Percentiles rank a stretch among this genome's conserved stretches.
Conservation (phyloP, 2,329 filamentous ascomycete genomes). For the Emergomyces orientalis region DNA sequence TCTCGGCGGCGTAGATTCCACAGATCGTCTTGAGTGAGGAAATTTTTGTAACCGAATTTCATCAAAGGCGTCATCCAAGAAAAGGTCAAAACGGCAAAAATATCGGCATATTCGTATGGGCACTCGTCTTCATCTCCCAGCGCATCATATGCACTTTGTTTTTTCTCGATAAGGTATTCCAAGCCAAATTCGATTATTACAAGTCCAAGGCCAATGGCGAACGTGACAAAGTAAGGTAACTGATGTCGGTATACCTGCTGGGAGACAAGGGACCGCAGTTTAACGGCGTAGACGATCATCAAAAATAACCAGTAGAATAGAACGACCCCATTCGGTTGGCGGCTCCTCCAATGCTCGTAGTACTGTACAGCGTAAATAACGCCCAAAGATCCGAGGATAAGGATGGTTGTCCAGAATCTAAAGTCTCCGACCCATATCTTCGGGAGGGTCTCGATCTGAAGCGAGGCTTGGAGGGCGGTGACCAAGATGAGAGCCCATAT, state of each 20-base stretch:
- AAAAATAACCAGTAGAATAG: slow-evolving; percentile 90
- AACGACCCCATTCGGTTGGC: slow-evolving; percentile 77
- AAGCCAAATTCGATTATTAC: slow-evolving; percentile 62
- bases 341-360: slow-evolving; percentile 71
- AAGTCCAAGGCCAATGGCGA: slow-evolving; percentile 62
- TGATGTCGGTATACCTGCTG: slow-evolving; percentile 60
- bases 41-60: slow-evolving; percentile 86
- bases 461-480: slow-evolving; percentile 59
- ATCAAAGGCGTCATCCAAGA: slow-evolving; percentile 99
- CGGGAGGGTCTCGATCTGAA: slow-evolving; percentile 64
- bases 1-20: slow-evolving; percentile 82
- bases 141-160: slow-evolving; percentile 58
- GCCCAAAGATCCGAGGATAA: slow-evolving; percentile 61
- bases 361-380: slow-evolving; percentile 76
- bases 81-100: slow-evolving; percentile 91
- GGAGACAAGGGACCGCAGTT: slow-evolving; percentile 75
- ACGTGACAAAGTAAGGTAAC: slow-evolving; percentile 67
- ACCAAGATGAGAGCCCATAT: slow-evolving; percentile 60
- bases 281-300: slow-evolving; percentile 66
- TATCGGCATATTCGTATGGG: slow-evolving; percentile 75
- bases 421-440: slow-evolving; percentile 71
- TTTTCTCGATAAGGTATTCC: slow-evolving; percentile 83
- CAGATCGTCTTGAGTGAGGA: slow-evolving; percentile 84
- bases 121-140: slow-evolving; percentile 59
- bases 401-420: slow-evolving; percentile 69